These are phyloP conservation scores for Musa troglodytarum DNA, from an alignment of 176 grass and related monocot genomes.

Conservation along the genomic window DNA sequence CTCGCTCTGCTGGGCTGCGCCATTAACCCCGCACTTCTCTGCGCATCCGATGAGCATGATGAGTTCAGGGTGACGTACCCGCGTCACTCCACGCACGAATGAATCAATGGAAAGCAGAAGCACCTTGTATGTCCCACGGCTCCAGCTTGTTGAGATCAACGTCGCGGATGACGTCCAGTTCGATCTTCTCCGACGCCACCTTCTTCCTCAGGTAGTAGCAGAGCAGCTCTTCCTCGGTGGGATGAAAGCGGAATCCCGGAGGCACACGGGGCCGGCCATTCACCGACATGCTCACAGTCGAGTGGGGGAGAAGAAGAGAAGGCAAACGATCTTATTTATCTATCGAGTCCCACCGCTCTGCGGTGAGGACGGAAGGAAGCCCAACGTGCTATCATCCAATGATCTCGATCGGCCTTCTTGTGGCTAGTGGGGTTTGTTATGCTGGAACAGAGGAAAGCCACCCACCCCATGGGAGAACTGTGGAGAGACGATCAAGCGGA, in stretches of 20 bases:
- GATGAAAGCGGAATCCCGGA: conserved; percentile 91
- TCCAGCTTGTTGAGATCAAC: conserved; percentile 92
- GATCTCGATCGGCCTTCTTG: conserved; percentile 20
- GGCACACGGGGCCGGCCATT: conserved; percentile 77
- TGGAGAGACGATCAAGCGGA: background rate
- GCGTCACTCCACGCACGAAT: background rate
- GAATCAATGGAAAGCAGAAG: background rate
- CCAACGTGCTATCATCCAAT: conserved; percentile 67
- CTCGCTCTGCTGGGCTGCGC: conserved; percentile 67
- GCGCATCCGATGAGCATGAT: background rate
- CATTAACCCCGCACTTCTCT: conserved; percentile 61
- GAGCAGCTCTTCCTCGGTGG: conserved; percentile 85
- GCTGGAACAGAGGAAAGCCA: conserved; percentile 56
- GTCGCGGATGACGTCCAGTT: conserved; percentile 86
- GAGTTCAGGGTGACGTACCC: background rate
- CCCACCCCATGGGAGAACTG: conserved; percentile 29
- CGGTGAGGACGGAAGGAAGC: conserved; percentile 46
- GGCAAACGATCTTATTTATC: background rate
- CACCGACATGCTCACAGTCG: conserved; percentile 64
- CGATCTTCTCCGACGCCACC: conserved; percentile 59
- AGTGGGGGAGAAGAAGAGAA: background rate
- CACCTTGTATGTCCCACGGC: conserved; percentile 95
- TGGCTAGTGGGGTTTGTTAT: conserved; percentile 66
- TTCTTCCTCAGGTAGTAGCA: conserved; percentile 92
- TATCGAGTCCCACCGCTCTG: too few species aligned